Conservation (phyloP, 805 yeast species). For the Hanseniaspora jakobsenii region DNA sequence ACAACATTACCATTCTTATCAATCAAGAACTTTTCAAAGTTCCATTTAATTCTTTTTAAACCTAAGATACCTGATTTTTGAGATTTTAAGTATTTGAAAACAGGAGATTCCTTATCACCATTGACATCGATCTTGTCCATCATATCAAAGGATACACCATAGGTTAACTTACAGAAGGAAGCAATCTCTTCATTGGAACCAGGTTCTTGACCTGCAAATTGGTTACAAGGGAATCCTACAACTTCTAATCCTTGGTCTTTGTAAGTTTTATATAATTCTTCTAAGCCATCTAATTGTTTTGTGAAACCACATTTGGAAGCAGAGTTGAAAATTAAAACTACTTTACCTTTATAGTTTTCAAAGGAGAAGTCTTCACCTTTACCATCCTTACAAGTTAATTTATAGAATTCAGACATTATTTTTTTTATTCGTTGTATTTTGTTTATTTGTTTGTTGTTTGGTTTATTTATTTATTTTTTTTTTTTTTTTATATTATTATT, state of each 20-base stretch:
- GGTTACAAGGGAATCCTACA: slow-evolving; percentile 83
- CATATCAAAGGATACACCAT: slow-evolving; percentile 73
- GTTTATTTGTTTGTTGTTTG: background rate
- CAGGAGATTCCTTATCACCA: slow-evolving; percentile 57
- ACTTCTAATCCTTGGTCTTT: slow-evolving; percentile 53
- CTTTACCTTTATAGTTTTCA: slow-evolving; percentile 57
- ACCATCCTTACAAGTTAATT: slow-evolving; percentile 50
- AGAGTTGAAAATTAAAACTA: slow-evolving; percentile 71
- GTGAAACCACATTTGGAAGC: slow-evolving; percentile 82
- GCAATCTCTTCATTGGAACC: slow-evolving; percentile 58
- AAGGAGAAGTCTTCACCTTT: slow-evolving; percentile 50
- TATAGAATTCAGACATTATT: slow-evolving; percentile 51
- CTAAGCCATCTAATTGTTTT: slow-evolving; percentile 66
- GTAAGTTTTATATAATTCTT: slow-evolving; percentile 56
- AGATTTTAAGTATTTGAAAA: slow-evolving; percentile 56
- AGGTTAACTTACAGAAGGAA: slow-evolving; percentile 58
- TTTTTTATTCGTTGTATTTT: background rate
- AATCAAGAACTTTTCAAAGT: slow-evolving; percentile 63
- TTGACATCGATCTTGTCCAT: slow-evolving; percentile 69
- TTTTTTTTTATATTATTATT: background rate
- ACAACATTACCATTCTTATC: slow-evolving; percentile 47
- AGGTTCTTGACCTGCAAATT: slow-evolving; percentile 74
- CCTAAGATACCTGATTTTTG: slow-evolving; percentile 51
- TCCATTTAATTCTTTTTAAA: slow-evolving; percentile 66
- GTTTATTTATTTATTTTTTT: background rate